phyloP scores from a whole-genome alignment of 768 basidiomycete species.

The Leccinum longicurvipes region DNA sequence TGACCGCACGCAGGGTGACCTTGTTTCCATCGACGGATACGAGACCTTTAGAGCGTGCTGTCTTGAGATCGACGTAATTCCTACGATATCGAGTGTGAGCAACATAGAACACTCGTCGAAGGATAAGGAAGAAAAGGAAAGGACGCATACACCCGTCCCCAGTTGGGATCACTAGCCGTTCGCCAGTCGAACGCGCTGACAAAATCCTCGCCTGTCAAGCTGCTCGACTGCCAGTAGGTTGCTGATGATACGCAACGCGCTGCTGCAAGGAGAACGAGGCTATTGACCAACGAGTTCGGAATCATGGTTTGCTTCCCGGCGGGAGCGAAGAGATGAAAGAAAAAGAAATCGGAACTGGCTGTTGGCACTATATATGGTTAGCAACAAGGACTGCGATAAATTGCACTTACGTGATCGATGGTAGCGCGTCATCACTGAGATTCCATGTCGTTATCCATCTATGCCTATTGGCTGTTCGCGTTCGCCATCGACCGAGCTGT shows the following conservation, averaged over 20 bases:
- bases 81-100: conserved; percentile 14
- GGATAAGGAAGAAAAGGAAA: neutral
- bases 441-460: neutral
- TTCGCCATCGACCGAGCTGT: neutral
- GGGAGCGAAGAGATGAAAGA: neutral
- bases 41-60: conserved; percentile 54
- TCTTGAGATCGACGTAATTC: conserved; percentile 44
- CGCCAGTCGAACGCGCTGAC: conserved; percentile 32
- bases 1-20: conserved; percentile 35
- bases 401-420: neutral
- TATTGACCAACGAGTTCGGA: neutral
- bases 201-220: conserved; percentile 48
- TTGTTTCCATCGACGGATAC: conserved; percentile 49
- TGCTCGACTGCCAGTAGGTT: conserved; percentile 46
- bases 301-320: neutral
- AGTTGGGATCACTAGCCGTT: conserved; percentile 28
- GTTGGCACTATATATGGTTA: neutral
- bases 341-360: neutral
- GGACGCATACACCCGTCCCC: conserved; percentile 25
- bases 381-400: neutral
- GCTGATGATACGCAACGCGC: conserved; percentile 29
- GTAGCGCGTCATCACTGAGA: neutral
- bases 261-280: conserved; percentile 8
- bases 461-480: neutral
- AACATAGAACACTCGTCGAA: neutral